phyloP scores from a whole-genome alignment of 345 rosid species.

The Citrus sp. region DNA sequence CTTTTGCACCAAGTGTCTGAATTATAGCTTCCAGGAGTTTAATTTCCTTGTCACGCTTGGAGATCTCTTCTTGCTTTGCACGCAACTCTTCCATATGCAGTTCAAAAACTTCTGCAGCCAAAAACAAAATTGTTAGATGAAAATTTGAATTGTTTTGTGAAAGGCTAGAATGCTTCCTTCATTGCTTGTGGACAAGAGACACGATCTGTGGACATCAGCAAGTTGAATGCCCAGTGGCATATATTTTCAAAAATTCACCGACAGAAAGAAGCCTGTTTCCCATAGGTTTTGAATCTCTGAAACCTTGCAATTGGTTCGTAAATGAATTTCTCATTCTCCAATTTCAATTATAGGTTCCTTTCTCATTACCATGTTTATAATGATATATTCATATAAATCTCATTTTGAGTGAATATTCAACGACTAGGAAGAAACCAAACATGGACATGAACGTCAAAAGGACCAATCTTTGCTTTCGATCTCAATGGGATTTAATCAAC shows the following conservation, averaged over 20 bases:
- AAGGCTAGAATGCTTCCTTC: neutral
- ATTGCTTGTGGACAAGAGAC: neutral
- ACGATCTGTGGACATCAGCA: neutral
- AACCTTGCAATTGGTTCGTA: neutral
- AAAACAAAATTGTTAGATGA: neutral
- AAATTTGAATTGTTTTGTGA: neutral
- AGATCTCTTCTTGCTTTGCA: constrained; percentile 82
- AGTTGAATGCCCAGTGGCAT: neutral
- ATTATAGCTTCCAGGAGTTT: constrained; percentile 93
- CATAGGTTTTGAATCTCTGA: no score
- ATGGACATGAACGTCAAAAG: neutral
- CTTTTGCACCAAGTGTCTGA: constrained; percentile 85
- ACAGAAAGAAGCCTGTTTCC: neutral
- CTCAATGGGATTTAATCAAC: neutral
- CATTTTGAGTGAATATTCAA: no score
- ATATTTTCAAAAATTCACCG: neutral
- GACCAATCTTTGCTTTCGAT: neutral
- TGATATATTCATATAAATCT: neutral
- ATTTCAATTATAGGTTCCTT: neutral
- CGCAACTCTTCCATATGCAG: constrained; percentile 90
- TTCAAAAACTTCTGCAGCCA: constrained; percentile 80
- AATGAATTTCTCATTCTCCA: neutral
- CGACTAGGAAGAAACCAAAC: neutral
- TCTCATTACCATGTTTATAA: neutral
- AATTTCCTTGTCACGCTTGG: constrained; percentile 76